Evolutionary conservation across 805 yeast species (phyloP), one percentile per base, ranked within the genome.

Genomic region (Debaryomyces castellii): DNA sequence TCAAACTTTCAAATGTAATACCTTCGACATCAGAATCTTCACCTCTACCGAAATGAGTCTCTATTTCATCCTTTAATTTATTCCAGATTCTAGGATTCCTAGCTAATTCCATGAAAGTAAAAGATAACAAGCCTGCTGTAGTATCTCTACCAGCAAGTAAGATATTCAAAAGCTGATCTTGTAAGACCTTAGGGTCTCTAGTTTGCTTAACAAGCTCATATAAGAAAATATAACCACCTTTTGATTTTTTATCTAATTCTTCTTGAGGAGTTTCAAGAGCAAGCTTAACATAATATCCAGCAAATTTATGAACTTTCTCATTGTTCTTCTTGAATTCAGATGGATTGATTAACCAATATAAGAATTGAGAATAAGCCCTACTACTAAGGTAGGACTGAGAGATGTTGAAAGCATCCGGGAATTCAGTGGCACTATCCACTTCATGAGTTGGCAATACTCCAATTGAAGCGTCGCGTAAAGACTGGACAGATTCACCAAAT

Each of bases 101-200:
- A 9, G 71, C 61, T 43, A 68, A 53, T 49, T 66, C 71, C 37
- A 54, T 64, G 16, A 66, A 48, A 6, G 61, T 44, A 14, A 57
- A 58, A 1, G 69, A 60, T 34, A 67, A 55, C 23, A 67, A 55
- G 24, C 67, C 61, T 5, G 69, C 66, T 8, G 73, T 67, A 33
- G 73, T 67, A 30, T 63, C 64, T 54, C 73, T 58, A 12, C 71
- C 73, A 3, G 73, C 73, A 25, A 69, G 49, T 60, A 69, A 62
- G 30, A 69, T 69, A 46, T 67, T 68, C 51, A 67, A 63, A 43
- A 65, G 58, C 48, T 68, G 71, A 49, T 68, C 74, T 45, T 66
- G 66, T 43, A 69, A 60, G 3, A 61, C 60, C 49, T 58, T 59
- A 9, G 67, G 67, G 51, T 69, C 56, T 49, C 63, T 60, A 8